Evolutionary conservation across 345 rosid species (phyloP).

Genomic region (Excoecaria agallocha): DNA sequence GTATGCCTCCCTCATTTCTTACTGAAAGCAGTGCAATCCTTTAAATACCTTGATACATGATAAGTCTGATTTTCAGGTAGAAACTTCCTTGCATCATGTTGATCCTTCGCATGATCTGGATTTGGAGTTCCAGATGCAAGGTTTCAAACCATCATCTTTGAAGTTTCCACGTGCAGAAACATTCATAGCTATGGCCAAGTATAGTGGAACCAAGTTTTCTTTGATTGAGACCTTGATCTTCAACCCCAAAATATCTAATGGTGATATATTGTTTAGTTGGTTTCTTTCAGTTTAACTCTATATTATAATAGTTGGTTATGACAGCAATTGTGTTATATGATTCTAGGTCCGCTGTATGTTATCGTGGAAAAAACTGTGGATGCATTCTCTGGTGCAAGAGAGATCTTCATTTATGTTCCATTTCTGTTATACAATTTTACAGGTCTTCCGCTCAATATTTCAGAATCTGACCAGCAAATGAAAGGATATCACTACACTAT

Average conservation of each 20-base stretch:
- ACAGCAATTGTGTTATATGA: constrained; percentile 13
- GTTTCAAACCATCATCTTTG: constrained; percentile 50
- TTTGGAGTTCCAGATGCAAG: constrained; percentile 60
- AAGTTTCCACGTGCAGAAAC: constrained; percentile 79
- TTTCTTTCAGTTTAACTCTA: constrained; percentile 8
- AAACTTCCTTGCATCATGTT: constrained; percentile 71
- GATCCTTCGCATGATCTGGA: constrained; percentile 84
- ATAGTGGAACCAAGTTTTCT: constrained; percentile 64
- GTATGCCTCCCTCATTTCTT: constrained; percentile 17
- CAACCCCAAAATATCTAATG: constrained; percentile 43
- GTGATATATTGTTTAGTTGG: constrained; percentile 28
- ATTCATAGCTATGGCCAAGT: constrained; percentile 62
- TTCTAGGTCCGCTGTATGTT: constrained; percentile 60
- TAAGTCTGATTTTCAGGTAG: constrained; percentile 46
- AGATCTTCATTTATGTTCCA: constrained; percentile 71
- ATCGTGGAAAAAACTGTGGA: constrained; percentile 79
- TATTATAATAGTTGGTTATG: constrained; percentile 14
- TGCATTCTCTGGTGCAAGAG: constrained; percentile 83
- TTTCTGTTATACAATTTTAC: constrained; percentile 78
- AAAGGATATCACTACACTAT: constrained; percentile 46
- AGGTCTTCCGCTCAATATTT: constrained; percentile 64
- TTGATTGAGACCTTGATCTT: constrained; percentile 62
- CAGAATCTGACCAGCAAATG: constrained; percentile 53
- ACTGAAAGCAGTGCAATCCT: constrained; percentile 20
- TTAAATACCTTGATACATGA: background rate